phyloP scores from a whole-genome alignment of 306 rosid species.

The Gynostemma pentaphyllum region DNA sequence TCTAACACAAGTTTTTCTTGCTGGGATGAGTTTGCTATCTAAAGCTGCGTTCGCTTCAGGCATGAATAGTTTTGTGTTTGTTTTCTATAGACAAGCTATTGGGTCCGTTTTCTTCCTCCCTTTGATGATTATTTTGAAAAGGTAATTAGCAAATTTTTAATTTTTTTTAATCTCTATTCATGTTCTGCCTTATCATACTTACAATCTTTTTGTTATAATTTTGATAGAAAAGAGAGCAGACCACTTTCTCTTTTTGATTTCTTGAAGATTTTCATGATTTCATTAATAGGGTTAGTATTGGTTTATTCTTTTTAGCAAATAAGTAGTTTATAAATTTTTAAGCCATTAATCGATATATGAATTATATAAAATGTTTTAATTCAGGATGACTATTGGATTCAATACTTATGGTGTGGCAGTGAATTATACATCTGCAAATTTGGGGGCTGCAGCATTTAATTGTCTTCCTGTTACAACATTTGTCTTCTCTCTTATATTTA shows the following conservation, averaged over 20 bases:
- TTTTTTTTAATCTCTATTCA: too few species aligned
- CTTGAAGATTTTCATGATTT: constrained; percentile 54
- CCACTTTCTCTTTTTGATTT: constrained; percentile 41
- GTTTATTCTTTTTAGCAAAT: too few species aligned
- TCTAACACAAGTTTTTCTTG: not conserved
- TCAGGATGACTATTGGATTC: constrained; percentile 55
- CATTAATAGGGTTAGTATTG: constrained; percentile 52
- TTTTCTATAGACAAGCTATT: constrained; percentile 13
- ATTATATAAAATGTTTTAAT: not conserved
- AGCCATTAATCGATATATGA: too few species aligned
- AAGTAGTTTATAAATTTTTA: too few species aligned
- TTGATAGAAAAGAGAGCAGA: constrained; percentile 35
- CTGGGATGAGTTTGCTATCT: constrained; percentile 10
- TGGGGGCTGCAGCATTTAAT: constrained; percentile 67
- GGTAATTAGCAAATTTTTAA: not conserved
- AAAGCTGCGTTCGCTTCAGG: constrained; percentile 14
- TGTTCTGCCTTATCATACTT: not conserved
- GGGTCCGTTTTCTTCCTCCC: constrained; percentile 5
- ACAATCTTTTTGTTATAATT: not conserved
- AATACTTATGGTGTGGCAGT: constrained; percentile 48
- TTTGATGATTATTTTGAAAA: not conserved
- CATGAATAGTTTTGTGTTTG: constrained; percentile 5
- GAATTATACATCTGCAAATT: constrained; percentile 54
- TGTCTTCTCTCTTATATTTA: constrained; percentile 49
- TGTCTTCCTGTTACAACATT: constrained; percentile 73